Conservation (phyloP, 352 stramenopile species). For the Globisporangium emineosum region DNA sequence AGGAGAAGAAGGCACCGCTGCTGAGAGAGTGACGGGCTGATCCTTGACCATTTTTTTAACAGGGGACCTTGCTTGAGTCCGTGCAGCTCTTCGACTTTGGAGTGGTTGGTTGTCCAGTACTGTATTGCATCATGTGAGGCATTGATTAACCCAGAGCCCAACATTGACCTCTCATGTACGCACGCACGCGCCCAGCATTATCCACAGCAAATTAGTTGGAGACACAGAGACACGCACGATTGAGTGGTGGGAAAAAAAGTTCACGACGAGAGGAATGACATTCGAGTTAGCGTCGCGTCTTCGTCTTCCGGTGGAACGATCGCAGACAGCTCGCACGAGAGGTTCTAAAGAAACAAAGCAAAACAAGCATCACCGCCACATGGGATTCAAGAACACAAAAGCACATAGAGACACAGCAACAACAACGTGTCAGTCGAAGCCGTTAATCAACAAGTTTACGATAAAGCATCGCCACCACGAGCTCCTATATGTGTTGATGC, state of each 20-base stretch:
- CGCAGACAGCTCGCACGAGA: slow-evolving; percentile 23
- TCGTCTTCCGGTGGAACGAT: slow-evolving; percentile 21
- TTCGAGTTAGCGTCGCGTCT: slow-evolving; percentile 8
- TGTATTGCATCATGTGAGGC: neutral
- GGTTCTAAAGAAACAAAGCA: slow-evolving; percentile 11
- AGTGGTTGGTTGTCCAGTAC: neutral
- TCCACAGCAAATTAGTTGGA: neutral
- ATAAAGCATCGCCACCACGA: too few species aligned
- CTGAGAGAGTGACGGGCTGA: too few species aligned
- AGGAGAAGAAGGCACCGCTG: neutral
- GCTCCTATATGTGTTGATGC: neutral
- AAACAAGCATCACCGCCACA: neutral
- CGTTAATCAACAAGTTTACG: too few species aligned
- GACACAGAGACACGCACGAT: neutral
- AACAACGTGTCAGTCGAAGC: neutral
- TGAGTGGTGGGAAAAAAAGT: neutral
- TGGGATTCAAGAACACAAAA: neutral
- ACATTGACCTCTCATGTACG: neutral
- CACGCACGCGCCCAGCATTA: neutral
- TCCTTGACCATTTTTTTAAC: neutral
- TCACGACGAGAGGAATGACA: slow-evolving; percentile 24
- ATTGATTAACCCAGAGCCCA: neutral
- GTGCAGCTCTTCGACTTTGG: neutral
- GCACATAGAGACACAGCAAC: neutral
- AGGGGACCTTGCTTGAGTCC: neutral